These are phyloP conservation scores for Exsudoporus floridanus DNA, from an alignment of 1,284 basidiomycete species.

Conservation along the genomic window DNA sequence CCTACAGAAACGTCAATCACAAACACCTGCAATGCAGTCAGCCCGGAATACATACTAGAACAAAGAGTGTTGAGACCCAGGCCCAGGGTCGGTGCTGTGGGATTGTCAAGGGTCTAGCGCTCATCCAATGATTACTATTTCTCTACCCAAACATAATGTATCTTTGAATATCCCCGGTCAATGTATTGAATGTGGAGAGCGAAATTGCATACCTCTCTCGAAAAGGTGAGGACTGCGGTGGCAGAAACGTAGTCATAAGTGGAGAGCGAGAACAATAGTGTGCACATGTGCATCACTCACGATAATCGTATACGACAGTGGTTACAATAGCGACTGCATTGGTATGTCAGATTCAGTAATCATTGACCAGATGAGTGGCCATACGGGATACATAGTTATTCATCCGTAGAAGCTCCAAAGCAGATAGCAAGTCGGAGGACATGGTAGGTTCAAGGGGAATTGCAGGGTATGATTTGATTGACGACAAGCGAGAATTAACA, in stretches of 20 bases:
- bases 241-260: not conserved
- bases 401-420: not conserved
- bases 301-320: constrained; percentile 6
- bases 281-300: not conserved
- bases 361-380: not conserved
- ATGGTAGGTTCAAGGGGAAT: not conserved
- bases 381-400: not conserved
- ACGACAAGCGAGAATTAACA: no score
- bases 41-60: constrained; percentile 5
- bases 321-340: not conserved
- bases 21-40: not conserved
- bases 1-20: not conserved
- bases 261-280: no score
- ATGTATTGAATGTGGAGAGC: not conserved
- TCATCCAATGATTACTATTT: no score
- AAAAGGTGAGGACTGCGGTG: constrained; percentile 9
- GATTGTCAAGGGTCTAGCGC: not conserved
- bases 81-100: constrained; percentile 9
- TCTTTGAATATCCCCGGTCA: not conserved
- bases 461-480: no score
- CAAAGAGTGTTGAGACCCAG: constrained; percentile 5
- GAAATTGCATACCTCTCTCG: not conserved
- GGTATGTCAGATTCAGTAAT: not conserved
- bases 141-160: constrained; percentile 18
- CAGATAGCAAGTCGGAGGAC: not conserved